Evolutionary conservation across 2,329 filamentous ascomycete species (phyloP).

Genomic region (Alternaria infectoria): DNA sequence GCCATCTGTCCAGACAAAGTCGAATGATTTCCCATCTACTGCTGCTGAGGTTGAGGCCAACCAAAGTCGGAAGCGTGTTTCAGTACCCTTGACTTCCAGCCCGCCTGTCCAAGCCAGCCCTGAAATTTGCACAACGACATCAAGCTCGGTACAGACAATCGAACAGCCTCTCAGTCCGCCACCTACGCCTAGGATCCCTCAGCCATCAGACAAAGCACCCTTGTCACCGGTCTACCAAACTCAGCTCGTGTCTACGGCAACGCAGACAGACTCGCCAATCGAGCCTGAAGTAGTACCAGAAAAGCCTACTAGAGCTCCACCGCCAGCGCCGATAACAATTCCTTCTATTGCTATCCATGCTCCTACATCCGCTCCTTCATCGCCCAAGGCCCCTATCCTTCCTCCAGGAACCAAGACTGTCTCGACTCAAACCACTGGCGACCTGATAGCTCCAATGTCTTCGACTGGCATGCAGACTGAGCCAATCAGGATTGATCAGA

Average conservation of each 20-base stretch:
- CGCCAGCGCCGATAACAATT: conserved; percentile 60
- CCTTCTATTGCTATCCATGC: conserved; percentile 93
- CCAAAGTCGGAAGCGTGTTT: conserved; percentile 72
- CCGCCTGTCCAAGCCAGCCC: conserved; percentile 19
- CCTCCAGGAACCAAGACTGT: conserved; percentile 82
- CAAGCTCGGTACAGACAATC: conserved; percentile 67
- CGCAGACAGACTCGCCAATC: conserved; percentile 61
- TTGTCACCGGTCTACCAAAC: conserved; percentile 41
- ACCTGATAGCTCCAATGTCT: conserved; percentile 54
- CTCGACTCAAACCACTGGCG: conserved; percentile 75
- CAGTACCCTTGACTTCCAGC: conserved; percentile 38
- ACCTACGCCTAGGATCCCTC: conserved; percentile 64
- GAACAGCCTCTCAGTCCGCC: conserved; percentile 69
- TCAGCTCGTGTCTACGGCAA: conserved; percentile 63
- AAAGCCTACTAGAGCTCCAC: conserved; percentile 31
- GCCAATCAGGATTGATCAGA: conserved; percentile 82
- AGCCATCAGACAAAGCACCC: conserved; percentile 52
- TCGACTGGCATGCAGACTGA: conserved; percentile 82
- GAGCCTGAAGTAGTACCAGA: conserved; percentile 37
- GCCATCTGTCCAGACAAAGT: conserved; percentile 25
- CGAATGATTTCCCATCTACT: conserved; percentile 23
- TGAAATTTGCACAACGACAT: conserved; percentile 62
- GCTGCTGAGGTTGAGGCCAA: conserved; percentile 69
- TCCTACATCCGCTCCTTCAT: conserved; percentile 78
- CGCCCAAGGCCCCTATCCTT: conserved; percentile 76